Conservation (phyloP, 176 grass and related monocot genomes). For the Microstegium vimineum region DNA sequence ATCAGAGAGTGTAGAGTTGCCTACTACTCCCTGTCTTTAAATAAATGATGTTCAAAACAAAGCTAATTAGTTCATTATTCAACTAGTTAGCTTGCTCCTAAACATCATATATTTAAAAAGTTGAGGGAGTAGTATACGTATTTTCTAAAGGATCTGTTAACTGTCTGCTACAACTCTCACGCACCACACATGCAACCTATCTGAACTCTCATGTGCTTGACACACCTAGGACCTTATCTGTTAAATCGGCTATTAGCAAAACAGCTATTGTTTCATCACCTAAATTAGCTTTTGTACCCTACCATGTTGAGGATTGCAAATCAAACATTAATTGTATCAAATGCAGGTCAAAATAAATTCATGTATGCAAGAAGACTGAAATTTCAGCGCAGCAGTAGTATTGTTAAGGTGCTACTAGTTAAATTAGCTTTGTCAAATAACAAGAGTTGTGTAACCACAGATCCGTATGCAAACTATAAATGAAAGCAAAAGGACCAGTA, state of each 20-base stretch:
- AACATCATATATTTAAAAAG: neutral
- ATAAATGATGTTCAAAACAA: neutral
- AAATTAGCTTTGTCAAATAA: neutral
- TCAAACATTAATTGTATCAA: neutral
- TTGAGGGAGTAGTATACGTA: neutral
- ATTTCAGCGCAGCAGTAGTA: neutral
- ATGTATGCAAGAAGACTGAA: slow-evolving; percentile 1
- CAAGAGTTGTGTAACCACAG: neutral
- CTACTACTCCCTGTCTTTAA: neutral
- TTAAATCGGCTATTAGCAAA: neutral
- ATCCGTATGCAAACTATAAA: neutral
- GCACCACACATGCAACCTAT: neutral
- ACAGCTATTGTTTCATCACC: neutral
- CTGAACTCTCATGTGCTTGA: neutral
- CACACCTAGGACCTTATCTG: neutral
- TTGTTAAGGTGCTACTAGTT: slow-evolving; percentile 2
- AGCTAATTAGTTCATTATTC: neutral
- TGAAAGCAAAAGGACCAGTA: slow-evolving; percentile 8
- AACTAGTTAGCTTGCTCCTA: neutral
- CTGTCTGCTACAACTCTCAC: neutral
- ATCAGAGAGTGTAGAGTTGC: neutral
- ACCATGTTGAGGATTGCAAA: neutral
- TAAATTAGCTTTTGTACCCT: neutral
- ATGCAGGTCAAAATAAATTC: neutral
- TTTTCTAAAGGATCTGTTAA: neutral